Evolutionary conservation across 2,329 filamentous ascomycete genomes (phyloP).

Genomic region (Mariannaea sp.): DNA sequence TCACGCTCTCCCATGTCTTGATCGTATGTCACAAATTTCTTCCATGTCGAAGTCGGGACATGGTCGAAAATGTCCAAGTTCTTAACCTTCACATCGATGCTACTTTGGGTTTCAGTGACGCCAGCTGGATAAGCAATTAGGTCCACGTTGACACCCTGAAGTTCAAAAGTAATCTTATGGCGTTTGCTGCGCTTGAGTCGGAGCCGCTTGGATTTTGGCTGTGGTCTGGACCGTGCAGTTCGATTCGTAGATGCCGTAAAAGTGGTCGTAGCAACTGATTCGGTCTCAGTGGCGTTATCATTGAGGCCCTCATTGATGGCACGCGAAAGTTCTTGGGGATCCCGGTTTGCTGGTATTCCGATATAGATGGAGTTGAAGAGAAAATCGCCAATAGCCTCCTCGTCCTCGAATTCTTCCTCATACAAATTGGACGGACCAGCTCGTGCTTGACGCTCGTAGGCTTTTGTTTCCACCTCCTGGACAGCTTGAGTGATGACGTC

Average conservation of each 20-base stretch:
- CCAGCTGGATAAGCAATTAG: slow-evolving; percentile 78
- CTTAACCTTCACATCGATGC: slow-evolving; percentile 79
- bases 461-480: slow-evolving; percentile 81
- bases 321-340: slow-evolving; percentile 78
- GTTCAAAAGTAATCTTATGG: slow-evolving; percentile 95
- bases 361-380: slow-evolving; percentile 99
- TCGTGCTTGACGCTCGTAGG: slow-evolving; percentile 72
- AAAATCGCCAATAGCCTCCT: slow-evolving; percentile 89
- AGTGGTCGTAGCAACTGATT: slow-evolving; percentile 81
- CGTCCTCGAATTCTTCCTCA: slow-evolving; percentile 77
- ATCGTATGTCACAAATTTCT: slow-evolving; percentile 95
- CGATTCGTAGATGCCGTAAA: slow-evolving; percentile 62
- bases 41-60: slow-evolving; percentile 94
- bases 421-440: slow-evolving; percentile 60
- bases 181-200: slow-evolving; percentile 82
- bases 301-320: slow-evolving; percentile 90
- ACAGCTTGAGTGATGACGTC: slow-evolving; percentile 87
- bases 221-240: slow-evolving; percentile 48
- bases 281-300: slow-evolving; percentile 85
- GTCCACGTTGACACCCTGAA: slow-evolving; percentile 83
- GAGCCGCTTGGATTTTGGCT: slow-evolving; percentile 62
- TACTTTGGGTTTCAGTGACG: slow-evolving; percentile 82
- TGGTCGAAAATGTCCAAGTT: slow-evolving; percentile 93
- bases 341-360: slow-evolving; percentile 82
- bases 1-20: slow-evolving; percentile 85